Conservation (phyloP, 2,329 filamentous ascomycete genomes). For the Ophidiomyces ophidiicola region DNA sequence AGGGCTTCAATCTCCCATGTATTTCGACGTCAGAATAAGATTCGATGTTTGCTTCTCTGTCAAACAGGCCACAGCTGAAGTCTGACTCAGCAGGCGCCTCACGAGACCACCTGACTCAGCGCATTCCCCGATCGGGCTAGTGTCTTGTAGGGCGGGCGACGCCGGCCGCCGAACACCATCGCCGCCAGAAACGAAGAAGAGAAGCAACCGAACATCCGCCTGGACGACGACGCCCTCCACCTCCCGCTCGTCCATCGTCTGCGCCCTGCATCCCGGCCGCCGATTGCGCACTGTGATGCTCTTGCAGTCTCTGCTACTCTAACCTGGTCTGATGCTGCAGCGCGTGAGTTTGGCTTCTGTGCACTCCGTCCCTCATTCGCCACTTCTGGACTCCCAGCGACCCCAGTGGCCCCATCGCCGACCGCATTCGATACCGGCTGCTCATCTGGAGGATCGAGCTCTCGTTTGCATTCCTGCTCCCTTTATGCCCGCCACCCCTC, state of each 20-base stretch:
- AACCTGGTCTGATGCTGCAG: slow-evolving; percentile 8
- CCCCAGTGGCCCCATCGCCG: slow-evolving; percentile 8
- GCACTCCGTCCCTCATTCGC: slow-evolving; percentile 11
- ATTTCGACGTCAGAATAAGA: no score
- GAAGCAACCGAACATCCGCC: no score
- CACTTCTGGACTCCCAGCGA: slow-evolving; percentile 10
- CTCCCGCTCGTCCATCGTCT: slow-evolving; percentile 8
- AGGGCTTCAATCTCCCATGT: no score
- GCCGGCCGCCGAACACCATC: slow-evolving; percentile 1
- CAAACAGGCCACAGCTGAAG: neutral
- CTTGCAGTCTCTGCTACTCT: slow-evolving; percentile 1
- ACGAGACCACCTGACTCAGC: slow-evolving; percentile 7
- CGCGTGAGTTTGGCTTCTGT: slow-evolving; percentile 5
- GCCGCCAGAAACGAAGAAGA: no score
- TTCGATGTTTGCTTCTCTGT: no score
- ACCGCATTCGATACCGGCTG: slow-evolving; percentile 6
- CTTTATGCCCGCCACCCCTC: slow-evolving; percentile 41
- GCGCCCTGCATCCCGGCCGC: slow-evolving; percentile 4
- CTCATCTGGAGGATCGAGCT: slow-evolving; percentile 18
- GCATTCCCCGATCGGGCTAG: slow-evolving; percentile 1
- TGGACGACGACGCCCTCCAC: slow-evolving; percentile 1
- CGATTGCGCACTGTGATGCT: slow-evolving; percentile 2
- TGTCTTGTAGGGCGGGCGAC: slow-evolving; percentile 8
- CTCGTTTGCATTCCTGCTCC: slow-evolving; percentile 28
- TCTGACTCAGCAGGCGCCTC: neutral